These are phyloP conservation scores for Clarireedia sp. DNA, from an alignment of 2,329 filamentous ascomycete species.

Conservation along the genomic window DNA sequence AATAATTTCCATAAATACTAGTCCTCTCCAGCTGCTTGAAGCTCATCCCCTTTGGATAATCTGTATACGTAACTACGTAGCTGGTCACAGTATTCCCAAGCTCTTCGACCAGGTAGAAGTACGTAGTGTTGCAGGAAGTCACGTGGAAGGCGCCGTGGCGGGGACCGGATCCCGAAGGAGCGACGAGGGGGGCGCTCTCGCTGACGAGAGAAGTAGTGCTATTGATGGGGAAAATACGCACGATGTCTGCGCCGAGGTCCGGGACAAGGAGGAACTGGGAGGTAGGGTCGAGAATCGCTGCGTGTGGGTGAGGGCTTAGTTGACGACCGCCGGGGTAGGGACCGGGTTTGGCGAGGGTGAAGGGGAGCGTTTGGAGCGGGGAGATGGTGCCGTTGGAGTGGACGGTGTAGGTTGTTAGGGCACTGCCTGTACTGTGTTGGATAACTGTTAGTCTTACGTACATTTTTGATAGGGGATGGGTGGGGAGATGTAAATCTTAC, in stretches of 20 bases:
- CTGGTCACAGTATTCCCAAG: constrained; percentile 38
- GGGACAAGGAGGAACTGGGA: constrained; percentile 41
- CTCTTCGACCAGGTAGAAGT: constrained; percentile 39
- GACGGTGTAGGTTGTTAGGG: constrained; percentile 9
- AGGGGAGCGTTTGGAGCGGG: constrained; percentile 35
- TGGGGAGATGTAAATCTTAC: constrained; percentile 14
- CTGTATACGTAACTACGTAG: constrained; percentile 47
- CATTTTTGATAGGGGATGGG: no score
- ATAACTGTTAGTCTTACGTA: constrained; percentile 12
- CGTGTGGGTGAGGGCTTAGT: constrained; percentile 42
- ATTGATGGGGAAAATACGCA: constrained; percentile 41
- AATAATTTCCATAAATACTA: constrained; percentile 39
- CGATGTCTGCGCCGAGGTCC: constrained; percentile 44
- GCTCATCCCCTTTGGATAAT: constrained; percentile 27
- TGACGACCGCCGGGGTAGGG: constrained; percentile 32
- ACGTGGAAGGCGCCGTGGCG: constrained; percentile 44
- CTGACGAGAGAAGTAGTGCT: constrained; percentile 30
- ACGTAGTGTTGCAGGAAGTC: constrained; percentile 17
- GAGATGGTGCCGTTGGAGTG: constrained; percentile 6
- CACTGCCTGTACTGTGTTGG: constrained; percentile 17
- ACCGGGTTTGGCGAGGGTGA: constrained; percentile 31
- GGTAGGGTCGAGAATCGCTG: constrained; percentile 45
- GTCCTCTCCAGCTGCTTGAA: constrained; percentile 42
- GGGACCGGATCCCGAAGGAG: constrained; percentile 39
- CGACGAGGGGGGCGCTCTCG: constrained; percentile 30